Conservation (phyloP, 2,329 filamentous ascomycete genomes). For the Colletotrichum viniferum region DNA sequence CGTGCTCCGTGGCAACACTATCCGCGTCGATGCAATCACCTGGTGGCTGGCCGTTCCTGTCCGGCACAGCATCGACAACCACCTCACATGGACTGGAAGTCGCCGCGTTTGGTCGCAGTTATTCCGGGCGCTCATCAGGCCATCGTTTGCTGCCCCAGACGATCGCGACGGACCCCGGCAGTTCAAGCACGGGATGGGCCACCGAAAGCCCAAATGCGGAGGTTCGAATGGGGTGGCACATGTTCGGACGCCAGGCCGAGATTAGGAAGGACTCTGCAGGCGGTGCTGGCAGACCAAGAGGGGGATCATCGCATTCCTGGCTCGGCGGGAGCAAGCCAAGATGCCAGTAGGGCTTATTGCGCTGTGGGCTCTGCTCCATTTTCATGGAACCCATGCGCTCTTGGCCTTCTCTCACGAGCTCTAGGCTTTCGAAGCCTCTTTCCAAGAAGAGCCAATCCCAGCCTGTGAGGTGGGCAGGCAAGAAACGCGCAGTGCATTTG, state of each 20-base stretch:
- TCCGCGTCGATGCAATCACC: not conserved
- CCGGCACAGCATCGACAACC: not conserved
- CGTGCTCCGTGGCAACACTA: not conserved
- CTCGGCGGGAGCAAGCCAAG: slow-evolving; percentile 9
- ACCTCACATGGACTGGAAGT: not conserved
- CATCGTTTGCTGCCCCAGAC: slow-evolving; percentile 1
- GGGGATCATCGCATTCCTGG: slow-evolving; percentile 10
- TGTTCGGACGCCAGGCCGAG: slow-evolving; percentile 11
- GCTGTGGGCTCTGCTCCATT: slow-evolving; percentile 12
- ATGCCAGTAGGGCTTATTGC: slow-evolving; percentile 10
- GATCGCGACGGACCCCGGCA: slow-evolving; percentile 4
- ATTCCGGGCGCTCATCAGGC: not conserved
- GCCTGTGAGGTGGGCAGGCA: not conserved
- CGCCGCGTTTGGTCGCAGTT: not conserved
- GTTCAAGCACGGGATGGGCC: not conserved
- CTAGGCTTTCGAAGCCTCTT: slow-evolving; percentile 3
- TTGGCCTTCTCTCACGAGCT: slow-evolving; percentile 10
- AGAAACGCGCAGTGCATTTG: not conserved
- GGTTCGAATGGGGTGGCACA: slow-evolving; percentile 11
- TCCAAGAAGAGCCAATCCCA: not conserved
- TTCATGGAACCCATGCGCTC: slow-evolving; percentile 8
- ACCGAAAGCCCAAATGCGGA: slow-evolving; percentile 11
- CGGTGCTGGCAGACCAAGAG: not conserved
- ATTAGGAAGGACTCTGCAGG: slow-evolving; percentile 16
- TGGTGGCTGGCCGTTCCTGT: not conserved